These are phyloP conservation scores for Citrus sp. DNA, from an alignment of 345 rosid genomes.

Conservation along the genomic window DNA sequence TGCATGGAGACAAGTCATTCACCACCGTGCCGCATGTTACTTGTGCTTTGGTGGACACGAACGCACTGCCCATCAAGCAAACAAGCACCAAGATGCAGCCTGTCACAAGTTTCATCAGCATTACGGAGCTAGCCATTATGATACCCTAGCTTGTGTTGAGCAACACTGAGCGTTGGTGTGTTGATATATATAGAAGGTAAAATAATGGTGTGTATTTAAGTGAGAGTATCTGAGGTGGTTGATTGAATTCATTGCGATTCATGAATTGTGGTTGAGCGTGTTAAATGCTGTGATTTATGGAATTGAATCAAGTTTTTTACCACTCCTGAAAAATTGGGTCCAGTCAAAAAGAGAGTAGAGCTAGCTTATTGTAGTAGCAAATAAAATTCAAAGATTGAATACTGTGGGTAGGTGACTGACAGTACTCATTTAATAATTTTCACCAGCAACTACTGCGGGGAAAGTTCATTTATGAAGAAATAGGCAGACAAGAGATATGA, in stretches of 20 bases:
- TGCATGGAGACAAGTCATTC: constrained; percentile 16
- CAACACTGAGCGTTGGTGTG: no score
- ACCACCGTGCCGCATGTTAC: constrained; percentile 11
- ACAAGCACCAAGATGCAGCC: constrained; percentile 1
- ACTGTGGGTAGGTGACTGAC: no score
- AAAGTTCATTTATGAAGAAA: no score
- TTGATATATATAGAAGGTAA: not conserved
- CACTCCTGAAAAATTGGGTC: not conserved
- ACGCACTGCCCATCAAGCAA: not conserved
- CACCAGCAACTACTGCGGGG: no score
- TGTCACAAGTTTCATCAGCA: constrained; percentile 1
- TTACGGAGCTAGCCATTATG: not conserved
- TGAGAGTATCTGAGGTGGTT: not conserved
- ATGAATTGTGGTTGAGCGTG: not conserved
- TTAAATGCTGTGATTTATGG: not conserved
- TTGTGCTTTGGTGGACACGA: constrained; percentile 1
- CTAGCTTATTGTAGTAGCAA: not conserved
- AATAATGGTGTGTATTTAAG: no score
- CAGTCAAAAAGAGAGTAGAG: not conserved
- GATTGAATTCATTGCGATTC: not conserved
- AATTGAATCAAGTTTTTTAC: no score
- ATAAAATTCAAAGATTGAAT: not conserved
- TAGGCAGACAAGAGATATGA: no score
- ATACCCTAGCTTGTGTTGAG: no score
- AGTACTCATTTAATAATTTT: no score